These are phyloP conservation scores for Paecilomyces fulvus DNA, from an alignment of 2,329 filamentous ascomycete genomes.

Conservation along the genomic window DNA sequence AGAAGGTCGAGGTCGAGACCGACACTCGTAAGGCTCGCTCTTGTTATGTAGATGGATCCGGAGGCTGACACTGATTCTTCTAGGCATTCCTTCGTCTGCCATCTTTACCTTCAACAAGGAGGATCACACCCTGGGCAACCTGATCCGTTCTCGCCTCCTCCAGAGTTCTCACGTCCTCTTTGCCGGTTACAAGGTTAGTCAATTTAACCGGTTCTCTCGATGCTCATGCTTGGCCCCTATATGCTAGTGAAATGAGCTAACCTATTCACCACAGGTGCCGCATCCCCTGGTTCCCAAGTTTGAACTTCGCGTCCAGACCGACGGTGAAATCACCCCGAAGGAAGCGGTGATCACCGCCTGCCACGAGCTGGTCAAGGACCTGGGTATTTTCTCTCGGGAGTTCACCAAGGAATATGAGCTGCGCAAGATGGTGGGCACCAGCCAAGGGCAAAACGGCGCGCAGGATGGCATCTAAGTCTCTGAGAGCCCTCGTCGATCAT, in stretches of 20 bases:
- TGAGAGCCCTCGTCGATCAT: neutral
- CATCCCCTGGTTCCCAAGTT: conserved; percentile 46
- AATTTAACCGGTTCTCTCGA: neutral
- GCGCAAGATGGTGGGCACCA: conserved; percentile 69
- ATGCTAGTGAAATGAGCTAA: neutral
- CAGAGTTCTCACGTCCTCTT: conserved; percentile 77
- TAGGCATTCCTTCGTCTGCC: conserved; percentile 87
- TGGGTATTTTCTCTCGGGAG: conserved; percentile 71
- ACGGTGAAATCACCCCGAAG: conserved; percentile 79
- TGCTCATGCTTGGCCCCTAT: neutral
- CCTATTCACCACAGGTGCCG: conserved; percentile 24
- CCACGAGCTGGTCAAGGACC: conserved; percentile 71
- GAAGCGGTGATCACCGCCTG: conserved; percentile 76
- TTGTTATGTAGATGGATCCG: neutral
- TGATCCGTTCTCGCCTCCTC: conserved; percentile 78
- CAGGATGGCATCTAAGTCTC: conserved; percentile 7
- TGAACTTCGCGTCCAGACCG: conserved; percentile 79
- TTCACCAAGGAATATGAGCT: conserved; percentile 91
- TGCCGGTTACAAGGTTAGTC: conserved; percentile 76
- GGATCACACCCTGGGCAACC: conserved; percentile 89
- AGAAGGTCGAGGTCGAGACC: conserved; percentile 81
- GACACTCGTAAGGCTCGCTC: conserved; percentile 67
- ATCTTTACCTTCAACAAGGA: conserved; percentile 96
- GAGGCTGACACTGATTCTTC: neutral
- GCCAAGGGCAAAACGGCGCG: conserved; percentile 37